Conservation (phyloP, 164 flowering plant genomes). For the Sextonia rubra region DNA sequence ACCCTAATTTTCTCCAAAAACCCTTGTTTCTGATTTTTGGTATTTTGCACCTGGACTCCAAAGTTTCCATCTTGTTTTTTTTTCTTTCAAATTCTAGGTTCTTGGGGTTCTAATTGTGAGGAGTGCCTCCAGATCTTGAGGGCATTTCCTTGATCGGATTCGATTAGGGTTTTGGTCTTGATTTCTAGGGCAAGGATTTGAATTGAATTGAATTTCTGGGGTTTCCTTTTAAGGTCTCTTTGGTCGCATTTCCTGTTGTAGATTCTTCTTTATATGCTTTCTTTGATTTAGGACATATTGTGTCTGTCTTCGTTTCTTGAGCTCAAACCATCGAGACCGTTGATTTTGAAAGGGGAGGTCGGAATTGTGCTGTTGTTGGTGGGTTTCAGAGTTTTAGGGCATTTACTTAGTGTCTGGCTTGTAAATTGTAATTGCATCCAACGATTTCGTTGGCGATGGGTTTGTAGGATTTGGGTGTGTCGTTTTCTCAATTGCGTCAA, state of each 20-base stretch:
- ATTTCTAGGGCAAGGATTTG: slow-evolving; percentile 5
- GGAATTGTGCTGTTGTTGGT: neutral
- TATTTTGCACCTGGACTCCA: neutral
- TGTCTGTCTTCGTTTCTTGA: neutral
- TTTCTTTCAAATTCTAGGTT: slow-evolving; percentile 1
- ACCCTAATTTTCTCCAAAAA: neutral
- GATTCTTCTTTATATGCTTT: neutral
- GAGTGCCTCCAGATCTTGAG: slow-evolving; percentile 12
- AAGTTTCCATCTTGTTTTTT: neutral
- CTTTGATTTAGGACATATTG: neutral
- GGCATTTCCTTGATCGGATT: slow-evolving; percentile 11
- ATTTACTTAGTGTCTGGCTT: neutral
- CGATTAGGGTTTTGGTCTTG: slow-evolving; percentile 20
- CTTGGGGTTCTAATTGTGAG: neutral
- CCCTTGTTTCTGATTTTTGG: neutral
- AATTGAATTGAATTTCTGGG: neutral
- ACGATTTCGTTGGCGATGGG: neutral
- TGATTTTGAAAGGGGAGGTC: neutral
- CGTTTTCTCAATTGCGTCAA: neutral
- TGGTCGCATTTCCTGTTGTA: neutral
- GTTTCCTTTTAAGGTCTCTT: neutral
- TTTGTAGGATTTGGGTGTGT: neutral
- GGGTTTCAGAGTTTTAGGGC: neutral
- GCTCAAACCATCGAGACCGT: neutral
- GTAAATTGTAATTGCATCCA: neutral